Base-by-base conservation (phyloP, 805 yeast species). In the Maudiozyma saulgeensis region DNA sequence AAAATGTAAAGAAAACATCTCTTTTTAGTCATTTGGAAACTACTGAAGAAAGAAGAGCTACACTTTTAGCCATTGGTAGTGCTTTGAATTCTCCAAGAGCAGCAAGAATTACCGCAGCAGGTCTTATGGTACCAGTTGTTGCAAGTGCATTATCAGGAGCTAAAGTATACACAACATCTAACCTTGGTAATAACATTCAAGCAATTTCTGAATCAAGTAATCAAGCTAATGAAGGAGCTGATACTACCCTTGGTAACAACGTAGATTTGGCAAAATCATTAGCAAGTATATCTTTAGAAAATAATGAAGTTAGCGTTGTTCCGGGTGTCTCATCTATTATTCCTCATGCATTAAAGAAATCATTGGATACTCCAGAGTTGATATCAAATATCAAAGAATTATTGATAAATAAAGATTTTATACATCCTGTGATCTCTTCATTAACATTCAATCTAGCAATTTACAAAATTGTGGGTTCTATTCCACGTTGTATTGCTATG, bases 391-490 rank as follows among this genome's bases (percentile, higher is more conserved):
- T 66, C 26, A 67, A 66, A 43, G 70, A 67, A 47, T 46, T 67
- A 50, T 47, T 67, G 32, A 43, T 61, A 6, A 64, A 64, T 47
- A 62, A 59, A 45, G 65, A 82, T 51, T 77, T 86, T 45, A 87
- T 91, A 19, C 99, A 93, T 67, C 97, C 97, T 0, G 79, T 87
- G 1, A 82, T 91, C 41, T 71, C 88, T 46, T 74, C 87, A 25
- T 71, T 93, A 53, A 83, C 96, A 0, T 79, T 87, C 51, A 84
- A 87, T 56, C 80, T 83, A 56, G 83, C 96, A 13, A 81, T 88
- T 42, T 91, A 87, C 66, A 79, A 84, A 55, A 80, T 91, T 39
- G 93, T 90, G 8, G 99, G 99, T 0, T 88, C 97, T 0, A 84
- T 84, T 2, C 82, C 87, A 26, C 77, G 99, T 57, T 86, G 96